Evolutionary conservation across 2,329 filamentous ascomycete species (phyloP), one percentile per base, ranked within the genome.

Genomic region (Chalaropsis ovoidea): DNA sequence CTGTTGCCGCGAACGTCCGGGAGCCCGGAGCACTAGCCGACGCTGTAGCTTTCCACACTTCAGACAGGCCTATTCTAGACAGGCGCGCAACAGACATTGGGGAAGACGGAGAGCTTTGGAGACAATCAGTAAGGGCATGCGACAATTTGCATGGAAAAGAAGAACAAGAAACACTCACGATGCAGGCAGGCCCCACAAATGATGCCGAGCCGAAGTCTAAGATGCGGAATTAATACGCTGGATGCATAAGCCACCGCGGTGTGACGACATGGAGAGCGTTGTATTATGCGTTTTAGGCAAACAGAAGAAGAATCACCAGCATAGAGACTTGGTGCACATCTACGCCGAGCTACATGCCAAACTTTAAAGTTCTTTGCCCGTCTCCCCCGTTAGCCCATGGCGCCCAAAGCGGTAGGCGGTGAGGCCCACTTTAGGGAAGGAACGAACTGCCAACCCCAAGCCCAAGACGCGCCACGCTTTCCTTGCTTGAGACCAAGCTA

Each of bases 401-500:
- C 4, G 41, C 64, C 64, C 10, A 45, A 68, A 67, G 1, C 1
- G 67, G 70, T 24, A 71, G 65, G 70, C 70, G 70, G 70, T 70
- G 63, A 67, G 49, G 67, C 68, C 69, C 69, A 70, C 69, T 66
- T 68, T 68, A 52, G 52, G 49, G 45, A 66, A 60, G 15, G 60
- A 65, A 54, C 62, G 19, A 42, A n/a, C 42, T 58, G 54, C 54
- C 54, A 31, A 39, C 47, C 22, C 47, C 19, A 52, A 27, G 7
- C 8, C 47, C 41, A 64, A 58, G 54, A 67, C 65, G 65, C 65
- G 65, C 62, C 58, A 62, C 65, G 65, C 35, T 39, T 65, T 65
- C 35, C 24, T 54, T 19, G 35, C 17, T 49, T 54, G 52, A 19
- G 15, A 17, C 22, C 31, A 60, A 35, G 24, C 11, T 22, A 45